Percentiles rank a stretch among this genome's conserved stretches.
phyloP scores from a whole-genome alignment of 2,329 filamentous ascomycete genomes.

The Keithomyces neogunnii region DNA sequence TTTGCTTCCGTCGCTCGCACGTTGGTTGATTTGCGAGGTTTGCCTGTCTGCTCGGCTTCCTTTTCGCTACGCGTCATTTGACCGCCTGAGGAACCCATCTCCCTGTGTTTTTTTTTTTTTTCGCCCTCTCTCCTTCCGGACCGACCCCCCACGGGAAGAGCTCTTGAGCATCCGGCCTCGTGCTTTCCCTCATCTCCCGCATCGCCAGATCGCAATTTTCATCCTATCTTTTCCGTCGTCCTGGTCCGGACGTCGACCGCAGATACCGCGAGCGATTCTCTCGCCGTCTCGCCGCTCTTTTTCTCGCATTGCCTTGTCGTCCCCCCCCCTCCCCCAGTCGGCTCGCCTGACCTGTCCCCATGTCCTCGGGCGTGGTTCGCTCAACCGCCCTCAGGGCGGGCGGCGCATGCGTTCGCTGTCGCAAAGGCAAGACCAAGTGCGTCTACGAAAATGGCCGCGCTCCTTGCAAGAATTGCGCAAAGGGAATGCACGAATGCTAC shows the following conservation, averaged over 20 bases:
- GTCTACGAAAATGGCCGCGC: constrained; percentile 54
- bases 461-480: constrained; percentile 56
- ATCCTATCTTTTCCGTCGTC: constrained; percentile 2
- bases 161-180: constrained; percentile 4
- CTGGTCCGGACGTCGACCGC: constrained; percentile 1
- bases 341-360: constrained; percentile 13
- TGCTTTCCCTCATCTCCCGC: constrained; percentile 4
- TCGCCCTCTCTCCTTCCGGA: background rate
- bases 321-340: background rate
- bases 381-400: constrained; percentile 52
- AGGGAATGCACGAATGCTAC: constrained; percentile 57
- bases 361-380: constrained; percentile 43
- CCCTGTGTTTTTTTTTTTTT: background rate
- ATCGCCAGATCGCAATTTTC: constrained; percentile 1
- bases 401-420: constrained; percentile 53
- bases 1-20: background rate
- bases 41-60: constrained; percentile 1
- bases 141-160: constrained; percentile 4
- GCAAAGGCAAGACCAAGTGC: constrained; percentile 57
- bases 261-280: constrained; percentile 2
- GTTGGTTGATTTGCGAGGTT: background rate
- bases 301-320: background rate
- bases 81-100: constrained; percentile 1
- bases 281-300: background rate
- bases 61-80: constrained; percentile 4